Conservation (phyloP, 108 stramenopile species). For the Fragilaria crotonensis region DNA sequence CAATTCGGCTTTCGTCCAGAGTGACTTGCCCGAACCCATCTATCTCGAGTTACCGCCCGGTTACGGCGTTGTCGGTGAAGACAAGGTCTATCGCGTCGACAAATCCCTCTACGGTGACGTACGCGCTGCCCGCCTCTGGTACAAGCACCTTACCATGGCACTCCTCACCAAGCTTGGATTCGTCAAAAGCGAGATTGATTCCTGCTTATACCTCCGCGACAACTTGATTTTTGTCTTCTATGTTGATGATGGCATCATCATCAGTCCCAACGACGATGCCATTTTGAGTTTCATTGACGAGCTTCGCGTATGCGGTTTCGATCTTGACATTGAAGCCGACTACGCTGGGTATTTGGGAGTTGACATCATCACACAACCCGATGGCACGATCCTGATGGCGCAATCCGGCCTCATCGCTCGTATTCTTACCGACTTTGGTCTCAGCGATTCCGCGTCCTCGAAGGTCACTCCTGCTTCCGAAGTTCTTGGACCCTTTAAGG, state of each 20-base stretch:
- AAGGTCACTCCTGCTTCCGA: background rate
- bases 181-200: constrained; percentile 16
- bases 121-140: constrained; percentile 13
- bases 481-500: constrained; percentile 16
- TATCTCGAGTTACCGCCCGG: constrained; percentile 33
- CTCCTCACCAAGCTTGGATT: constrained; percentile 7
- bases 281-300: constrained; percentile 6
- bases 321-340: constrained; percentile 20
- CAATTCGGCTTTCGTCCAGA: constrained; percentile 29
- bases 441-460: background rate
- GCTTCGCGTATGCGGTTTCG: constrained; percentile 2
- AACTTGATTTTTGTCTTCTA: constrained; percentile 21
- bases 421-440: constrained; percentile 37
- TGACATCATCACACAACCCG: background rate
- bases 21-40: constrained; percentile 9
- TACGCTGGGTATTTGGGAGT: constrained; percentile 24
- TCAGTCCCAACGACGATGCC: background rate
- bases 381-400: constrained; percentile 8
- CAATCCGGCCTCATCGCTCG: constrained; percentile 40
- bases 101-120: constrained; percentile 10
- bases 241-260: constrained; percentile 21
- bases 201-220: constrained; percentile 24
- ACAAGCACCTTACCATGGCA: constrained; percentile 3
- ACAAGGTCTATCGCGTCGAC: background rate
- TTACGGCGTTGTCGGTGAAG: constrained; percentile 1